Conservation (phyloP, 1,139 yeast genomes). For the Sugiyamaella grinbergsii region DNA sequence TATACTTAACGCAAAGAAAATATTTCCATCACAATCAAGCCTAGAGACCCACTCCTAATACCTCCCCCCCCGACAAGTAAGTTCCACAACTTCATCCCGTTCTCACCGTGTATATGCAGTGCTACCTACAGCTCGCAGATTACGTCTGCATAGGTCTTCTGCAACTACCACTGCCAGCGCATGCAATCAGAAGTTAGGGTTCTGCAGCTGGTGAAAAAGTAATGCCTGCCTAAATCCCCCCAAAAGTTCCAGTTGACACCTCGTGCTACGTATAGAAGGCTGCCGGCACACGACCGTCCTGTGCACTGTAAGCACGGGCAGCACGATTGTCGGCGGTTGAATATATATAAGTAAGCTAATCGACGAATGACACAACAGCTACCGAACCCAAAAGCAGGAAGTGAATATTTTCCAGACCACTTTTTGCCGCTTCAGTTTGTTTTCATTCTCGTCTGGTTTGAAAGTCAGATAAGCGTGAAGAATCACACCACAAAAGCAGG, state of each 20-base stretch:
- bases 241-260: conserved; percentile 14
- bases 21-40: not conserved
- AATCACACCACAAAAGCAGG: no score
- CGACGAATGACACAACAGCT: conserved; percentile 7
- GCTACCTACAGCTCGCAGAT: conserved; percentile 13
- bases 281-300: conserved; percentile 12
- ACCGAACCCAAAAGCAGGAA: no score
- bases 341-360: not conserved
- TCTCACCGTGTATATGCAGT: not conserved
- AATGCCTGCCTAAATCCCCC: conserved; percentile 2
- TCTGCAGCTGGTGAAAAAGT: conserved; percentile 10
- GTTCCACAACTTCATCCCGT: not conserved
- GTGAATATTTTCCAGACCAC: no score
- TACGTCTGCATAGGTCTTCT: conserved; percentile 9
- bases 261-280: conserved; percentile 17
- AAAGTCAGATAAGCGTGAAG: no score
- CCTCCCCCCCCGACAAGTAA: no score
- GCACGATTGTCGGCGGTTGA: not conserved
- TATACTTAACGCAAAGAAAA: no score
- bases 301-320: conserved; percentile 6
- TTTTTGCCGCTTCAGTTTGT: no score
- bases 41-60: not conserved
- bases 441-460: no score
- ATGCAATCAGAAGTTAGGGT: conserved; percentile 4
- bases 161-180: not conserved